phyloP scores from a whole-genome alignment of 78 protist genomes.

The Ministeria vibrans region DNA sequence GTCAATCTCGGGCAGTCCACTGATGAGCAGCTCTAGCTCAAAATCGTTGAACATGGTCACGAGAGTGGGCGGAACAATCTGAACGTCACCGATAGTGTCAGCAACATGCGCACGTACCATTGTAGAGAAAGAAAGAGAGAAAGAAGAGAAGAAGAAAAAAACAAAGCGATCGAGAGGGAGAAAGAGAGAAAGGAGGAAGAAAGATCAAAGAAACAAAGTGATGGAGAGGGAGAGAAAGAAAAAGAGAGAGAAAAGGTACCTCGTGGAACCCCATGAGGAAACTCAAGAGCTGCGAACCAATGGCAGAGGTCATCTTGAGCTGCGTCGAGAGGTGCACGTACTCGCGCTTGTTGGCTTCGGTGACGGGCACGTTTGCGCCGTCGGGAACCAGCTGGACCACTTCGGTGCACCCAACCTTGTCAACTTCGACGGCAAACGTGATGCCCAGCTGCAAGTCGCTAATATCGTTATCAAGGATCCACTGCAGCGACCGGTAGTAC shows the following conservation, averaged over 20 bases:
- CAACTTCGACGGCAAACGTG: conserved; percentile 19
- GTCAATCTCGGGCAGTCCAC: conserved; percentile 82
- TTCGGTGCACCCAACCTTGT: neutral
- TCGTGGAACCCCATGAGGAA: neutral
- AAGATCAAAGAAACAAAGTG: neutral
- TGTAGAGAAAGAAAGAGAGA: neutral
- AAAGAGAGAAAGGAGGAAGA: neutral
- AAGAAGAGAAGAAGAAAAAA: no score
- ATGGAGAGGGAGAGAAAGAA: neutral
- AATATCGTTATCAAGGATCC: conserved; percentile 42
- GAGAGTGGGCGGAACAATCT: neutral
- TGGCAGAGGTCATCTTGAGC: neutral
- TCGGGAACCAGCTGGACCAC: conserved; percentile 41
- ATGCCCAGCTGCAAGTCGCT: conserved; percentile 20
- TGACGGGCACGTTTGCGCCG: conserved; percentile 44
- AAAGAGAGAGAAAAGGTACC: neutral
- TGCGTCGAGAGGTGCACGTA: conserved; percentile 1
- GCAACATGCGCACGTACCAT: neutral
- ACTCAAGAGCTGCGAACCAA: neutral
- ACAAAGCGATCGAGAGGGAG: neutral
- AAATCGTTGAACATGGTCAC: neutral
- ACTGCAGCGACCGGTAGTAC: conserved; percentile 20
- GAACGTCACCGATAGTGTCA: neutral
- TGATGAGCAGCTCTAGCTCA: conserved; percentile 62
- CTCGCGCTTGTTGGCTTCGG: conserved; percentile 47